Evolutionary conservation across 768 basidiomycete genomes (phyloP).

Genomic region (Podaxis carcinomalis): DNA sequence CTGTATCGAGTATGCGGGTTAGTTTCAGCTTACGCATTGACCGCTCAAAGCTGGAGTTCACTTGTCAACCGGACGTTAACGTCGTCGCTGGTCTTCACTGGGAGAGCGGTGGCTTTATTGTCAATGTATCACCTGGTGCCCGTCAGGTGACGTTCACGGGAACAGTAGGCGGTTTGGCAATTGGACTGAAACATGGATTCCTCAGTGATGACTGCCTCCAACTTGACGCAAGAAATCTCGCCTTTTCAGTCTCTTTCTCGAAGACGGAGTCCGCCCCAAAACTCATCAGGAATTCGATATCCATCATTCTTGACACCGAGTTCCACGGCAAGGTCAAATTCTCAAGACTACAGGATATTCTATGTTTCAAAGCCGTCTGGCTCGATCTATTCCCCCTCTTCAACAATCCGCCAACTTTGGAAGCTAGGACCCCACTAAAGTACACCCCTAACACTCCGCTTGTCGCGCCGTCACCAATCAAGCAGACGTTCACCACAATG

Average conservation of each 20-base stretch:
- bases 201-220: constrained; percentile 79
- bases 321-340: constrained; percentile 77
- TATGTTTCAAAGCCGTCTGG: constrained; percentile 96
- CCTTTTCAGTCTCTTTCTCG: constrained; percentile 71
- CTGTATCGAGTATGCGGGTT: constrained; percentile 57
- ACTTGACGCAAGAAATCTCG: constrained; percentile 77
- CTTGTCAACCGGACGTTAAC: constrained; percentile 88
- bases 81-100: constrained; percentile 87
- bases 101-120: constrained; percentile 90
- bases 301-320: constrained; percentile 80
- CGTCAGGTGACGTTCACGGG: constrained; percentile 73
- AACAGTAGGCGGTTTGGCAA: constrained; percentile 74
- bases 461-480: constrained; percentile 15
- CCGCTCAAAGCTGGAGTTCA: constrained; percentile 79
- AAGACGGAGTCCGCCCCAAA: constrained; percentile 38
- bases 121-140: constrained; percentile 72
- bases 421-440: constrained; percentile 15
- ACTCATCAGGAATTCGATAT: constrained; percentile 49
- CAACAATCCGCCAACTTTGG: constrained; percentile 32
- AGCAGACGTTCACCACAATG: constrained; percentile 52
- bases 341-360: constrained; percentile 84
- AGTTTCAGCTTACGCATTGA: constrained; percentile 90
- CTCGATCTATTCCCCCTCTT: constrained; percentile 82
- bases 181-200: constrained; percentile 82
- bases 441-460: constrained; percentile 17